Evolutionary conservation across 2,329 filamentous ascomycete species (phyloP).

Genomic region (Colletotrichum musae): DNA sequence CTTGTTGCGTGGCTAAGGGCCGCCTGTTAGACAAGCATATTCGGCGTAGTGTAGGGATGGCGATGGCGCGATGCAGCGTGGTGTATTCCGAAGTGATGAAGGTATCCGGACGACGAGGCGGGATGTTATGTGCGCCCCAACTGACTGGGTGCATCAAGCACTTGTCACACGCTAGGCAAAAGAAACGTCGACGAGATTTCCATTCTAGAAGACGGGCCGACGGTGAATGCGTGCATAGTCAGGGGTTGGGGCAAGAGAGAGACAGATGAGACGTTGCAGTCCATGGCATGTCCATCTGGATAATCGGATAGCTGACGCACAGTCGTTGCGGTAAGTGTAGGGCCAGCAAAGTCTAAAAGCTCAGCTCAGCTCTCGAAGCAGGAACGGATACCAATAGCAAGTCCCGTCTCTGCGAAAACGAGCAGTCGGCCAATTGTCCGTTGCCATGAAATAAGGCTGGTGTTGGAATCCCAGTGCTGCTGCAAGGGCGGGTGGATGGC

Average conservation of each 20-base stretch:
- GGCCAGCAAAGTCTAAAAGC: constrained; percentile 21
- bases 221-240: constrained; percentile 3
- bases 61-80: not conserved
- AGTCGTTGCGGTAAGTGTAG: constrained; percentile 23
- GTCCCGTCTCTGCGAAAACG: constrained; percentile 3
- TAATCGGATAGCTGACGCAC: constrained; percentile 15
- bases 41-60: not conserved
- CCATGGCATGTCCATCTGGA: constrained; percentile 26
- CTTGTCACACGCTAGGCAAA: constrained; percentile 12
- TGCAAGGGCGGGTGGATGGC: constrained; percentile 4
- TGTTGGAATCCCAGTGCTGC: constrained; percentile 11
- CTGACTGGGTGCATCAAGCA: constrained; percentile 11
- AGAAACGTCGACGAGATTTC: not conserved
- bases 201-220: constrained; percentile 38
- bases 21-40: not conserved
- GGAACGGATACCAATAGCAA: not conserved
- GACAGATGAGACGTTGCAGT: constrained; percentile 22
- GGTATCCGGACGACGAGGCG: not conserved
- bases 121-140: constrained; percentile 1
- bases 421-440: not conserved
- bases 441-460: constrained; percentile 25
- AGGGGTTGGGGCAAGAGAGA: not conserved
- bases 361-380: constrained; percentile 6
- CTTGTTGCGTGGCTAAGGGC: constrained; percentile 1
- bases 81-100: not conserved